Evolutionary conservation across 805 yeast species (phyloP).

Genomic region (Wickerhamiella parazyma): DNA sequence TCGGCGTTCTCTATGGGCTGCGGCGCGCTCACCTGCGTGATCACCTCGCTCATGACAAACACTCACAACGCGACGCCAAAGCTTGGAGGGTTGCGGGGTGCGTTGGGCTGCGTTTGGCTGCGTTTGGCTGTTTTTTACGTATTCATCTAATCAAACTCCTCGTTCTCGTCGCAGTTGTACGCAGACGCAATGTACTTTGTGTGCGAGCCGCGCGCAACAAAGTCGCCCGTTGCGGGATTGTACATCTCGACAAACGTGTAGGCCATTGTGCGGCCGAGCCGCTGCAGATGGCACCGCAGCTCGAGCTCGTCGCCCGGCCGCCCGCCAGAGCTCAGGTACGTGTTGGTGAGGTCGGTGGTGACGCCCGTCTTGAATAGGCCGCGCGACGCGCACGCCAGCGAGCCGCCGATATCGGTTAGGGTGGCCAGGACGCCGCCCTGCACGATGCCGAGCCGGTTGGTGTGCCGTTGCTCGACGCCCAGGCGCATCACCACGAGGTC

Average conservation of each 20-base stretch:
- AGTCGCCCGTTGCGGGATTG: slow-evolving; percentile 7
- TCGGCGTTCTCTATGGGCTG: slow-evolving; percentile 4
- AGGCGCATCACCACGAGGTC: slow-evolving; percentile 26
- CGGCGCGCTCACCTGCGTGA: slow-evolving; percentile 16
- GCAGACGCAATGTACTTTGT: slow-evolving; percentile 31
- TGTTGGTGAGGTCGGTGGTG: slow-evolving; percentile 30
- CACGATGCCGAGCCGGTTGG: slow-evolving; percentile 29
- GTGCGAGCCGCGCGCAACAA: slow-evolving; percentile 31
- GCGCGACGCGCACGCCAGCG: slow-evolving; percentile 30
- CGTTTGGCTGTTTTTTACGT: too few relatives aligned
- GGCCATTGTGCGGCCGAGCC: slow-evolving; percentile 30
- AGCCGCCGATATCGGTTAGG: slow-evolving; percentile 32
- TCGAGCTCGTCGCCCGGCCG: slow-evolving; percentile 19
- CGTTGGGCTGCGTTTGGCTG: too few relatives aligned
- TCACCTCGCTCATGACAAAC: slow-evolving; percentile 27
- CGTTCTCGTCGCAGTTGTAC: slow-evolving; percentile 22
- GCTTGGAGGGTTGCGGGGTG: too few relatives aligned
- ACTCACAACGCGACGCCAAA: background rate
- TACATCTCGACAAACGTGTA: slow-evolving; percentile 29
- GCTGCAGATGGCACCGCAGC: slow-evolving; percentile 24
- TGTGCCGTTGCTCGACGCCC: slow-evolving; percentile 25
- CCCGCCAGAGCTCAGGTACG: slow-evolving; percentile 30
- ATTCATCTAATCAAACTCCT: slow-evolving; percentile 12
- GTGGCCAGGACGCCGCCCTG: slow-evolving; percentile 33
- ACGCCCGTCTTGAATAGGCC: slow-evolving; percentile 34